Base-by-base conservation (phyloP, 2,329 filamentous ascomycete species). In the Aureobasidium sp. region DNA sequence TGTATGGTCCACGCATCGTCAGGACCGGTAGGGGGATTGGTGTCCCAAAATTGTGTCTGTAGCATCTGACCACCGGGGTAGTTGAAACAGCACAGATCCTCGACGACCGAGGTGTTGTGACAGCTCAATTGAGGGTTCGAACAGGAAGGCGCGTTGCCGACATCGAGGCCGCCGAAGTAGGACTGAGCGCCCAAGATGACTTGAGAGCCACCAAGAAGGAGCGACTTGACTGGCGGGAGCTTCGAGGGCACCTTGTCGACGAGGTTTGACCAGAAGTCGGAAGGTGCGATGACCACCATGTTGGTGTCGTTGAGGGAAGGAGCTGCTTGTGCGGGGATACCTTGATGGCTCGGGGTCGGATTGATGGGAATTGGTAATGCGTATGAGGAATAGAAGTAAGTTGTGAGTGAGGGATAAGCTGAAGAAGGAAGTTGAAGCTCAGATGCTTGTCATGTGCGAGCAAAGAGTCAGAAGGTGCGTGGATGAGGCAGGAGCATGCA, bases 21-120 rank as follows among this genome's bases (percentile, higher is more conserved):
- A 2, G 88, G 87, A 0, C 89, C 87, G 4, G 84, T 82, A 1
- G 81, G 76, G 1, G 87, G 87, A 63, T 81, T 71, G 0, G 84
- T 82, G 69, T 91, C 88, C 88, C 88, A 91, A 75, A 91, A 91
- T 68, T 91, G 88, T 2, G 89, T 91, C 72, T 85, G 83, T 5
- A 91, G 79, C 48, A 91, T 75, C 65, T 89, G 83, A 8, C 89
- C 89, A 4, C 87, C 85, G 0, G 88, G 88, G 25, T 83, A 79
- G 69, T 88, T 88, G 77, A 90, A 88, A 75, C 89, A 91, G 77
- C 89, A 91, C 7, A 85, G 82, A 69, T 91, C 79, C 56, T 79
- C 72, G n/a, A 83, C 80, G 8, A 75, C 74, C 3, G 84, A 84
- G 6, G 81, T 82, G 69, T 86, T 86, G 62, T 85, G 82, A 70